Base-by-base conservation (phyloP, 441 rosid genomes). In the Macaranga tanarius region DNA sequence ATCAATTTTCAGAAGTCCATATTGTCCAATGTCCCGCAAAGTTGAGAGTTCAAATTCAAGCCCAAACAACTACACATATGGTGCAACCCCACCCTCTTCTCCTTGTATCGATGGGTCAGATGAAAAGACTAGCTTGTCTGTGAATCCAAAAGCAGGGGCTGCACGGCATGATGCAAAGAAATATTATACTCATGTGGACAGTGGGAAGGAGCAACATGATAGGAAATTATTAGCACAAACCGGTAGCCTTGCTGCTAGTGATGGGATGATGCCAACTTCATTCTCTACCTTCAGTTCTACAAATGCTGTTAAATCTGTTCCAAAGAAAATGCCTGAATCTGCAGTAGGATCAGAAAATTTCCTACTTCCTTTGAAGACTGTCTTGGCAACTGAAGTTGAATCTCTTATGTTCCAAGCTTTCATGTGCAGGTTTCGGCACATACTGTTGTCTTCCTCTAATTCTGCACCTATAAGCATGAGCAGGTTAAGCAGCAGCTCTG, bases 381-480 rank as follows among this genome's bases (percentile, higher is more conserved):
- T 87, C 70, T 84, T 89, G 77, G 99, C 97, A 63, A 89, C 96
- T 50, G 96, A 94, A 72, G 85, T 96, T 57, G 98, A 96, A 82
- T 89, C 97, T 76, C 78, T 90, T 59, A 79, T 89, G 90, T 91
- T 94, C 81, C 99, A 92, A 83, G 96, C 98, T 79, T 90, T 86
- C 69, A 89, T 96, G 97, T 90, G 96, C 81, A 94, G 91, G 86
- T 77, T 86, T 82, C 92, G 99, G 31, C 97, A 96, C 85, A 76
- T 79, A 58, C 84, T 84, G 63, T 72, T 84, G 62, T 86, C 92
- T 77, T 86, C 92, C 51, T 80, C 77, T 80, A 82, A 73, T 73
- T 71, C 74, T 47, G 77, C 79, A 38, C 85, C 92, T 77, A 70
- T 74, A 81, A 82, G 88, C 77, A 77, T 87, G 78, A 81, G 90